Conservation (phyloP, 2,329 filamentous ascomycete species). For the Xylaria sp. region DNA sequence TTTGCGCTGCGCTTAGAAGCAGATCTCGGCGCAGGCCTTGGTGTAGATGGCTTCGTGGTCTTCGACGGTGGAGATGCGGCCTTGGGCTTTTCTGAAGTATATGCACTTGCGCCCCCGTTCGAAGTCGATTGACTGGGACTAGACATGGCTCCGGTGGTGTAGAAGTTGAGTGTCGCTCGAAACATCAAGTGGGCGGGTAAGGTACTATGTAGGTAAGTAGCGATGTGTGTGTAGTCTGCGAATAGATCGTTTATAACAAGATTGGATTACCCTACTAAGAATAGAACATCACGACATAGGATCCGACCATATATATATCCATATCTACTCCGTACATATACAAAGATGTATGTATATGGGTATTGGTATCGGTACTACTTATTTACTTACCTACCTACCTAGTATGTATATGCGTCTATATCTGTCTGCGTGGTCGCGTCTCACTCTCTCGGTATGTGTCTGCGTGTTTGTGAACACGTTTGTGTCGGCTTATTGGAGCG, state of each 20-base stretch:
- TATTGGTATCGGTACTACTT: too few species aligned
- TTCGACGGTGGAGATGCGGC: slow-evolving; percentile 8
- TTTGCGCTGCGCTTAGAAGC: slow-evolving; percentile 31
- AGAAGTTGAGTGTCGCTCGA: slow-evolving; percentile 10
- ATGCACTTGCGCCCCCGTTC: background rate
- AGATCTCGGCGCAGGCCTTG: slow-evolving; percentile 20
- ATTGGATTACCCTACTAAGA: background rate
- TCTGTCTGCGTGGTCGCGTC: background rate
- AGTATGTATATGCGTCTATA: background rate
- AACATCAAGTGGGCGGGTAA: slow-evolving; percentile 12
- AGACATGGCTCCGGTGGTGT: slow-evolving; percentile 20
- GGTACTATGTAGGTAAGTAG: background rate
- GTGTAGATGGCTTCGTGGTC: slow-evolving; percentile 19
- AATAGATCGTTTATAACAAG: background rate
- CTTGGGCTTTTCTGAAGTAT: slow-evolving; percentile 23
- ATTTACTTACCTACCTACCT: background rate
- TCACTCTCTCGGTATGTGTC: background rate
- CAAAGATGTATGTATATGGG: too few species aligned
- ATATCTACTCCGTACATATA: background rate
- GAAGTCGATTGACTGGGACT: slow-evolving; percentile 13
- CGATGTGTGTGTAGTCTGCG: background rate
- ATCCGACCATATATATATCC: background rate
- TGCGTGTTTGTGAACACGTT: background rate
- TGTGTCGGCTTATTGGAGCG: background rate
- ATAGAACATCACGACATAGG: background rate